Evolutionary conservation across 1,284 basidiomycete genomes (phyloP), one percentile per base, ranked within the genome.

Genomic region (Ceratobasidium sp.): DNA sequence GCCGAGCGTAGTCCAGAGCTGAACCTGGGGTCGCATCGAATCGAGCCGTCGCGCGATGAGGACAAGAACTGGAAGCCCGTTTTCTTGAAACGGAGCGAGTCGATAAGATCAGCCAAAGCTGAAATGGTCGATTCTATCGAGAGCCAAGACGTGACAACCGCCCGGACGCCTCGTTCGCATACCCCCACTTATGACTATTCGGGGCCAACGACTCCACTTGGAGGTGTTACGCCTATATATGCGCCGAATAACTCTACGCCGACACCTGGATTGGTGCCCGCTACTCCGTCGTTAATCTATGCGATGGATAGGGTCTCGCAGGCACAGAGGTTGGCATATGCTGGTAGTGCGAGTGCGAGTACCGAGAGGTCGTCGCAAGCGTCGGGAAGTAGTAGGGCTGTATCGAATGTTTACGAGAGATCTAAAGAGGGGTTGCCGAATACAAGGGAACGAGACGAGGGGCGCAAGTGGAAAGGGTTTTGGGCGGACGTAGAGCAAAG

Each of bases 401-500:
- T 9, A 13, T 23, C 39, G 9, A n/a, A 23, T 3, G 39, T 20
- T 23, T 6, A n/a, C 39, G 44, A 46, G 20, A 28, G 3, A 18
- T 23, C 6, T 49, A 26, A 10, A 40, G n/a, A 63, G 15, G 71
- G 71, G 13, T 33, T 63, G 12, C 58, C 58, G 13, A 58, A 60
- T 9, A 6, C 71, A 18, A 28, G 26, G 26, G 39, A 56, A 26
- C 49, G 26, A 6, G 58, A 58, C 18, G 56, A 49, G 20, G 60
- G 63, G 13, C 39, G 58, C 9, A 39, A 26, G 40, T 80, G 77
- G 79, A 72, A 61, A 58, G 66, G 76, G 13, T 80, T 80, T 66
- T 80, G 78, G 80, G 55, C 76, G 23, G 67, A 77, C 7, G 80
- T 80, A 33, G 75, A 80, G 1, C 56, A 75, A 5, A 71, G 73